Conservation (phyloP, 805 yeast genomes). For the Candida gorgasii region DNA sequence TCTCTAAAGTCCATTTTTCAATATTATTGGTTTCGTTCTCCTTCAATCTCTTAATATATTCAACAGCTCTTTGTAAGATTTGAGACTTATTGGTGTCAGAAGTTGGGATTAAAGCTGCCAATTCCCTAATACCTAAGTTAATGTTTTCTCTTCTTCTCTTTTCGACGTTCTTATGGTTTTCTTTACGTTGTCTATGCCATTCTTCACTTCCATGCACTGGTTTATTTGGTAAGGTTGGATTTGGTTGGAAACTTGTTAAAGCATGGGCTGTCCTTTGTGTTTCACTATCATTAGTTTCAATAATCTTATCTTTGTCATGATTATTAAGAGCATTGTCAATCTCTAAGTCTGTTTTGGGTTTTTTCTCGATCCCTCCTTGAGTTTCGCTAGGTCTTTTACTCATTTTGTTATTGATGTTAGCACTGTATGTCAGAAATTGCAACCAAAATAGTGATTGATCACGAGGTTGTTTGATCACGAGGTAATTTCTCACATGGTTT, state of each 20-base stretch:
- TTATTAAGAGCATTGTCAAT: constrained; percentile 44
- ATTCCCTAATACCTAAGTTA: constrained; percentile 80
- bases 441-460: constrained; percentile 9
- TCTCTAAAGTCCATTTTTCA: constrained; percentile 95
- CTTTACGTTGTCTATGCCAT: constrained; percentile 80
- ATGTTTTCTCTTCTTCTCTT: constrained; percentile 88
- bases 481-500: constrained; percentile 16
- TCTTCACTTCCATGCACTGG: constrained; percentile 78
- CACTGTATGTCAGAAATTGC: too few species aligned
- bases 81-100: constrained; percentile 89
- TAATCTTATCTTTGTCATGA: constrained; percentile 30
- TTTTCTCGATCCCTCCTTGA: constrained; percentile 16
- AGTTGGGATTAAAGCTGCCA: constrained; percentile 77
- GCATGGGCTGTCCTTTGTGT: constrained; percentile 23
- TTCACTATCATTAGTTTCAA: constrained; percentile 14
- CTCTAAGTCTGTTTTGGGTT: constrained; percentile 18
- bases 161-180: constrained; percentile 95
- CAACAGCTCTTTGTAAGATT: constrained; percentile 84
- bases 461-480: constrained; percentile 16
- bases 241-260: constrained; percentile 25
- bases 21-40: constrained; percentile 87
- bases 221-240: constrained; percentile 36
- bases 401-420: too few species aligned
- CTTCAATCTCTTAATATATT: constrained; percentile 83
- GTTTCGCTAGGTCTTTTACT: constrained; percentile 24